phyloP scores from a whole-genome alignment of 257 asterid genomes.

The Coffea eugenioides region DNA sequence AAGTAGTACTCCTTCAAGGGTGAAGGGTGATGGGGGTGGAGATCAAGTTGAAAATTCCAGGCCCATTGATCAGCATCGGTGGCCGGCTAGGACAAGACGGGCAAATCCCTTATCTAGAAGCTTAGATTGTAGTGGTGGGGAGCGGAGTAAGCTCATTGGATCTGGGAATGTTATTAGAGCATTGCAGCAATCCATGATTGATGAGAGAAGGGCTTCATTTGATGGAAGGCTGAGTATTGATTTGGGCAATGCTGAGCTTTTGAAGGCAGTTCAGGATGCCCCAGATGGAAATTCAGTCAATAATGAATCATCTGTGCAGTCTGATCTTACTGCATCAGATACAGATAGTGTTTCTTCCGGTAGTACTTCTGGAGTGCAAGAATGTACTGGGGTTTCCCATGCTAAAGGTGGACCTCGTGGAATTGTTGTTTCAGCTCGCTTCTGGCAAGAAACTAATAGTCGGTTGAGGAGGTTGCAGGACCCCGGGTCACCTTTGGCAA shows the following conservation, averaged over 20 bases:
- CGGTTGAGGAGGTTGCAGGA: conserved; percentile 89
- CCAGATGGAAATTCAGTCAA: conserved; percentile 46
- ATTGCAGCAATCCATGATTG: conserved; percentile 59
- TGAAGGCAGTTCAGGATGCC: conserved; percentile 35
- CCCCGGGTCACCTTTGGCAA: conserved; percentile 67
- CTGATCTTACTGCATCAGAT: conserved; percentile 76
- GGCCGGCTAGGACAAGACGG: conserved; percentile 75
- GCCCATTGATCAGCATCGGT: conserved; percentile 73
- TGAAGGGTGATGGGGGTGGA: conserved; percentile 54
- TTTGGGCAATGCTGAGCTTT: conserved; percentile 53
- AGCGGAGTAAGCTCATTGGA: conserved; percentile 52
- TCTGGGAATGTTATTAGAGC: conserved; percentile 51
- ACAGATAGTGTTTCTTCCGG: conserved; percentile 96
- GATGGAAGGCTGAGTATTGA: conserved; percentile 70
- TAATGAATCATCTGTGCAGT: conserved; percentile 44
- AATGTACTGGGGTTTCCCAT: conserved; percentile 37
- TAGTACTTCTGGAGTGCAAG: conserved; percentile 82
- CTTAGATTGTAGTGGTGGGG: conserved; percentile 53
- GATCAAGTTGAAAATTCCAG: conserved; percentile 70
- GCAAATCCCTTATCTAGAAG: conserved; percentile 64
- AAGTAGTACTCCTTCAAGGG: conserved; percentile 55
- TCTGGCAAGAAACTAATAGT: conserved; percentile 95
- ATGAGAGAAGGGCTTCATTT: conserved; percentile 68
- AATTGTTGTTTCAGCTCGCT: conserved; percentile 67
- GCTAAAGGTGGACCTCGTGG: conserved; percentile 57